Evolutionary conservation across 352 stramenopile species (phyloP), one percentile per base, ranked within the genome.

Genomic region (Phytophthora idaei): DNA sequence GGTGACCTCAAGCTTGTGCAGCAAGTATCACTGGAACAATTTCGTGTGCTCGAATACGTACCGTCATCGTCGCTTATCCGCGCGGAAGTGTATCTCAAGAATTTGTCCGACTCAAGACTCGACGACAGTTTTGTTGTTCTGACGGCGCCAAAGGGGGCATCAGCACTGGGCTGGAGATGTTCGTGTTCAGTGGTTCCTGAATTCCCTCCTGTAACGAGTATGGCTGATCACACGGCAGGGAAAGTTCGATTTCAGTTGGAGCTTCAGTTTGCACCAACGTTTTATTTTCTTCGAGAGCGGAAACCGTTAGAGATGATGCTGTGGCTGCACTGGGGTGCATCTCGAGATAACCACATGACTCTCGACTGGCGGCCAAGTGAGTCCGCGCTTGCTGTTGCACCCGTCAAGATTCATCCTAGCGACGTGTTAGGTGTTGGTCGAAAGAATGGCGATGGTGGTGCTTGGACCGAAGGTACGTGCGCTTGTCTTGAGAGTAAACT

Each of bases 41-140:
- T 83, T 51, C 55, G 48, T 54, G 31, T 83, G n/a, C 55, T 74
- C 8, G 44, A 72, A 32, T 84, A 82, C 61, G 45, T 73, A n/a
- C 63, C 76, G n/a, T 74, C 70, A 10, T 57, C 71, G 6, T 82
- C 73, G 4, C 49, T 76, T 53, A 28, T 83, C 25, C 61, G 68
- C 25, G 54, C 70, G n/a, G 52, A 81, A 69, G 67, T 77, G 11
- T 41, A 62, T 5, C 34, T 86, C 25, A 60, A 42, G 10, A 82
- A 79, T 62, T 4, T 64, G 28, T 76, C 76, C 2, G 7, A 59
- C 11, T 53, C 15, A 1, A 44, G 9, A 2, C 10, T 86, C 12
- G 1, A 44, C 48, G 61, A 81, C 44, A 61, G 53, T 31, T 86
- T 70, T 56, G 72, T 77, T 27, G 57, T 63, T 8, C 21, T 79